These are phyloP conservation scores for Candida dajiaensis DNA, from an alignment of 805 yeast species.

Conservation along the genomic window DNA sequence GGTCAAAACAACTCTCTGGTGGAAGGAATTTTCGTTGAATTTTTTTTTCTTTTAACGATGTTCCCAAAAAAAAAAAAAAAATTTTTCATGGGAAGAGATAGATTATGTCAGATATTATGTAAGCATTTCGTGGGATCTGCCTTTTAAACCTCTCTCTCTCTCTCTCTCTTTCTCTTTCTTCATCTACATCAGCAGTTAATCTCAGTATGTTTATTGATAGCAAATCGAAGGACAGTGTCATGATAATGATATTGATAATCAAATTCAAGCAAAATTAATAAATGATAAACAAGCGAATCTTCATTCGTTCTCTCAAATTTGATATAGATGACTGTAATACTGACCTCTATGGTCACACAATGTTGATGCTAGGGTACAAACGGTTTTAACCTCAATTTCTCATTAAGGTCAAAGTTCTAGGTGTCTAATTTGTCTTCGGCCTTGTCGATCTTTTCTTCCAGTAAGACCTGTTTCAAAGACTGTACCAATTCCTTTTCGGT, in stretches of 20 bases:
- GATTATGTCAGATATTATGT: not conserved
- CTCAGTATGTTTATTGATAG: not conserved
- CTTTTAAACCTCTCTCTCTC: no score
- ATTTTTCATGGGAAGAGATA: not conserved
- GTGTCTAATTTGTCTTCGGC: not conserved
- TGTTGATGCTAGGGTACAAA: no score
- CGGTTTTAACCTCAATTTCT: no score
- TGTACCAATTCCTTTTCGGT: not conserved
- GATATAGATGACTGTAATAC: not conserved
- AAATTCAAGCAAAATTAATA: no score
- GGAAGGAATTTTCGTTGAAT: not conserved
- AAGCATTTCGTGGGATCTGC: no score
- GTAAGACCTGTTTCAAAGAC: not conserved
- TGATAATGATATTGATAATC: no score
- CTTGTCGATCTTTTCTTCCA: not conserved
- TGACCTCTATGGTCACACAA: not conserved
- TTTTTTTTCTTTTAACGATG: slow-evolving; percentile 1
- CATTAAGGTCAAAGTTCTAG: no score
- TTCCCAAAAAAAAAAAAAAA: not conserved
- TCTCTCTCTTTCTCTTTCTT: no score
- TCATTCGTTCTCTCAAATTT: not conserved
- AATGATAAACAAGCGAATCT: no score
- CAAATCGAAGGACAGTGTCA: not conserved
- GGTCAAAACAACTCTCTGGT: not conserved
- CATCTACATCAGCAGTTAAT: not conserved